Evolutionary conservation across 23 red algal species (phyloP), one percentile per base, ranked within the genome.

Genomic region (Agarophyton chilense): DNA sequence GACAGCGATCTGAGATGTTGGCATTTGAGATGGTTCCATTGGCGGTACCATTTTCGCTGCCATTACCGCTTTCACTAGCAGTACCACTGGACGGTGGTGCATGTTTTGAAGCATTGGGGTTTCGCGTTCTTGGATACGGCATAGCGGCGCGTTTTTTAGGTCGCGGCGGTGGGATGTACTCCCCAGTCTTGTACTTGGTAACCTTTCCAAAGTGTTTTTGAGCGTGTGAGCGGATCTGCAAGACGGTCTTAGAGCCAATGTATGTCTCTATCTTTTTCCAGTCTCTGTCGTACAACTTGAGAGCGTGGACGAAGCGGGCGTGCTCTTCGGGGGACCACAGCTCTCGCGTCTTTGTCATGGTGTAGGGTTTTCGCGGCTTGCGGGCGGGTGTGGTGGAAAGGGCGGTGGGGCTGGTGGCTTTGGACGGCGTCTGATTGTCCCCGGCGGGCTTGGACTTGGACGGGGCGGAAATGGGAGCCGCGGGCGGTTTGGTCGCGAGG

Each of bases 171-270:
- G 96, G 96, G n/a, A 98, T 80, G 62, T 98, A 98, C 76, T 98
- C 97, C 38, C 97, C 94, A 24, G 93, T 99, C 24, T 95, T 90
- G 79, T 96, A 91, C 55, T 94, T 94, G 45, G 95, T 45, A 18
- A 99, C 87, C 75, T 94, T 93, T 11, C 86, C 67, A 89, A 99
- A 99, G 52, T 95, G 83, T 50, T 99, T 99, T 70, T 99, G 97
- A 0, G 97, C 97, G 81, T 99, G 97, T 4, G 89, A 94, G 17
- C 97, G 75, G 77, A 99, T 99, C 62, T 99, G 97, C 36, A 99
- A 52, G 19, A 96, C 97, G 29, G 90, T 99, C 55, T 99, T 99
- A 17, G 97, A 94, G 19, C 83, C 90, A 6, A 99, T 92, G 52
- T 99, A 91, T 0, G 55, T 81, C 68, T 99, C 92, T 36, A 99